Conservation (phyloP, 148 eudicot genomes). For the Chenopodium album region DNA sequence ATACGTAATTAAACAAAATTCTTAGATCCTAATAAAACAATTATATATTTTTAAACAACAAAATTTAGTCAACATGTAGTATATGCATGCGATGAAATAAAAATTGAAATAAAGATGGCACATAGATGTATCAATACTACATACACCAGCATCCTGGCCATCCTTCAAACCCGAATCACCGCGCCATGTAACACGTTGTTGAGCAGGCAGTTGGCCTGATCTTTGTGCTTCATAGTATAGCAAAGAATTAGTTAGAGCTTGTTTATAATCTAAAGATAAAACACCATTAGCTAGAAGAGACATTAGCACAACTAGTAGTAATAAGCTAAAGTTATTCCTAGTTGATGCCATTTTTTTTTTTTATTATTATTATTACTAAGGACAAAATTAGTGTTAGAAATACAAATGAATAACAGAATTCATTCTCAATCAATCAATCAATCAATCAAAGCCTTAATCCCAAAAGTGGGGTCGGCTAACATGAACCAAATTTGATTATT, state of each 20-base stretch:
- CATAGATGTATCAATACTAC: background rate
- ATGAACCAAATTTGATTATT: too few species aligned
- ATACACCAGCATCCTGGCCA: constrained; percentile 26
- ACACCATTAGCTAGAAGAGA: constrained; percentile 22
- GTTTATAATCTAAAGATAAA: constrained; percentile 22
- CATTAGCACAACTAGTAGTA: background rate
- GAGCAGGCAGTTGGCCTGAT: constrained; percentile 33
- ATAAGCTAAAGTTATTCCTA: background rate
- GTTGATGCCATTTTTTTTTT: constrained; percentile 3
- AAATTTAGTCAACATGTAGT: background rate
- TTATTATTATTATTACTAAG: too few species aligned
- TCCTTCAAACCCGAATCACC: constrained; percentile 30
- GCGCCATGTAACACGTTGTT: constrained; percentile 34
- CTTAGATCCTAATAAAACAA: too few species aligned
- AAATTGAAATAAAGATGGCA: background rate
- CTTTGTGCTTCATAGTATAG: constrained; percentile 38
- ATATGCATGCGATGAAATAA: background rate
- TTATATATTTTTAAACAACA: too few species aligned
- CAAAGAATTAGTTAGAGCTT: constrained; percentile 30
- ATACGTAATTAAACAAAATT: too few species aligned
- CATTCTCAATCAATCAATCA: too few species aligned
- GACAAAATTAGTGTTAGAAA: background rate
- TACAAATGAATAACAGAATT: background rate
- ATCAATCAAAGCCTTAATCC: too few species aligned
- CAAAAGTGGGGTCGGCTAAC: too few species aligned